These are phyloP conservation scores for Pisolithus orientalis DNA, from an alignment of 768 basidiomycete genomes.

Conservation along the genomic window DNA sequence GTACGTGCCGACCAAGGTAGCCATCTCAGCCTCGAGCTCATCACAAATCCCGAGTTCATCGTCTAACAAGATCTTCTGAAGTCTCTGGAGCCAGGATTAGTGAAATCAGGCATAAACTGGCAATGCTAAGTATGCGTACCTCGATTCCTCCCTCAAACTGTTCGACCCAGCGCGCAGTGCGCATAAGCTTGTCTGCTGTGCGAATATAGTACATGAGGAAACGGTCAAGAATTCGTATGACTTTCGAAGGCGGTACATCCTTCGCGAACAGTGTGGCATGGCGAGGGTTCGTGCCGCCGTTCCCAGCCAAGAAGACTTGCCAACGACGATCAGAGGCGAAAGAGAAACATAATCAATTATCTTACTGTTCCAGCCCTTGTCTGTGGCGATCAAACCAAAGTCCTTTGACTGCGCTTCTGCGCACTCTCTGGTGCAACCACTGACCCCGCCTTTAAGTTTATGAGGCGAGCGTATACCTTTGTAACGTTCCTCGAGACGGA, in stretches of 20 bases:
- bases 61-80: conserved; percentile 57
- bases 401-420: conserved; percentile 73
- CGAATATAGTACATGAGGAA: conserved; percentile 66
- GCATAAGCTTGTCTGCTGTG: conserved; percentile 64
- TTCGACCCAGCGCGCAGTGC: conserved; percentile 73
- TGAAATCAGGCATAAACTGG: not conserved
- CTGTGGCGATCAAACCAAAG: conserved; percentile 71
- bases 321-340: conserved; percentile 1
- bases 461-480: conserved; percentile 65
- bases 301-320: conserved; percentile 59
- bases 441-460: conserved; percentile 73
- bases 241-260: conserved; percentile 63
- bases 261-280: conserved; percentile 62
- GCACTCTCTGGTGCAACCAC: conserved; percentile 70
- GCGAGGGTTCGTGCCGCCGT: conserved; percentile 56
- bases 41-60: conserved; percentile 69
- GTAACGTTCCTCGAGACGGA: conserved; percentile 67
- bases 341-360: not conserved
- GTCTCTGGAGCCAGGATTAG: conserved; percentile 35
- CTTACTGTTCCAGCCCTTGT: conserved; percentile 72
- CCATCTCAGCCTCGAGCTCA: conserved; percentile 63
- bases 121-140: conserved; percentile 21
- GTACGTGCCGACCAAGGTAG: conserved; percentile 57
- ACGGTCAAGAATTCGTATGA: conserved; percentile 55
- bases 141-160: conserved; percentile 63